Base-by-base conservation (phyloP, 2,329 filamentous ascomycete genomes). In the Pezicula radicicola region DNA sequence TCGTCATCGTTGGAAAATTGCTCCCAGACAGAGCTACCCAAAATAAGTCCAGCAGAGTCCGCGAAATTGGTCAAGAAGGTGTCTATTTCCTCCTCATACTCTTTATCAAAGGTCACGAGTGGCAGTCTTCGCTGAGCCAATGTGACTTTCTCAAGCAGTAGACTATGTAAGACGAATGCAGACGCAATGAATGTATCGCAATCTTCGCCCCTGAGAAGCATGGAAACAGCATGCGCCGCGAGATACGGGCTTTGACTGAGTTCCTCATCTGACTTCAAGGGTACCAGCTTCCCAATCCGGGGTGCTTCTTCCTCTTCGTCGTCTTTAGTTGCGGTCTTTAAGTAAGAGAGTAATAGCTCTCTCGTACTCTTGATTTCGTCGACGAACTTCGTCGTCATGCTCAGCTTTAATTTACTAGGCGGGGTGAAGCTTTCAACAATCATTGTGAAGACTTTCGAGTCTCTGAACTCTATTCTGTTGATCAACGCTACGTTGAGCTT, bases 401-500 rank as follows among this genome's bases (percentile, higher is more conserved):
- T 37, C n/a, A 60, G 43, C 46, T 55, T 58, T 12, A 49, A 30
- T 21, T 51, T 54, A 44, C 54, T 61, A 10, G 54, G 54, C 10
- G 48, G n/a, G 12, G 48, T 58, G 49, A 60, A 60, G 21, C 59
- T 62, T 39, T 74, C 74, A 7, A 78, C 60, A 27, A 79, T 72
- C 67, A 75, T 74, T 0, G 74, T 73, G 66, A 78, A 78, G 50
- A 78, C 70, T 63, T 75, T 62, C 1, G 56, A 60, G 39, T 87
- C 85, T 46, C 72, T 70, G 59, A 81, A 87, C 48, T 84, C 78
- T 10, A 88, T 64, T 33, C 76, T 78, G 53, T 89, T 85, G 41
- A 89, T 73, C 21, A 89, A 69, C 1, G 81, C 83, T 6, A 86
- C 72, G 60, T 83, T 86, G 63, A 79, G 82, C 0, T 81, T 79